Evolutionary conservation across 1,139 yeast genomes (phyloP).

Genomic region (Hyphopichia pseudoburtonii): DNA sequence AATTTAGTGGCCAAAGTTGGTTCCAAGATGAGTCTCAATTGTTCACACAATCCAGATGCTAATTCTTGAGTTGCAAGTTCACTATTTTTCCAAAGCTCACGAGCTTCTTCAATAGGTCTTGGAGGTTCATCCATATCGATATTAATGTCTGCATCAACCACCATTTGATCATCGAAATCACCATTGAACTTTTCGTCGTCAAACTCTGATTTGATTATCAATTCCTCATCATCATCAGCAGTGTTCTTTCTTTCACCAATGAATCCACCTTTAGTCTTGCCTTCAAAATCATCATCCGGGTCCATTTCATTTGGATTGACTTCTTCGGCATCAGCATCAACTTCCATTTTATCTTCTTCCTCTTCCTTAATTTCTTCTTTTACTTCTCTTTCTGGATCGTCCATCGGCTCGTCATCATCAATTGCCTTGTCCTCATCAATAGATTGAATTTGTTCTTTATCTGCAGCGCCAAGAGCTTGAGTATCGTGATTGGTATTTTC

Average conservation of each 20-base stretch:
- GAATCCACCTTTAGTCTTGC: slow-evolving; percentile 53
- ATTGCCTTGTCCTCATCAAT: slow-evolving; percentile 86
- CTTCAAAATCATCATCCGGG: slow-evolving; percentile 48
- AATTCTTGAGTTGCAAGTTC: slow-evolving; percentile 84
- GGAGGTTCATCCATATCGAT: slow-evolving; percentile 31
- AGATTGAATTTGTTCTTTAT: slow-evolving; percentile 72
- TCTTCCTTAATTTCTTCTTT: slow-evolving; percentile 25
- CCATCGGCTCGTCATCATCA: slow-evolving; percentile 55
- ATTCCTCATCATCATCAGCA: slow-evolving; percentile 25
- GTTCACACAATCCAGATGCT: slow-evolving; percentile 88
- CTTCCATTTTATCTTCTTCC: slow-evolving; percentile 14
- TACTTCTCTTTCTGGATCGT: slow-evolving; percentile 10
- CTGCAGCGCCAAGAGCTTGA: slow-evolving; percentile 92
- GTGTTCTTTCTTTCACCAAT: slow-evolving; percentile 47
- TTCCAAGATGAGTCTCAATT: slow-evolving; percentile 85
- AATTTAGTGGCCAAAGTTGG: slow-evolving; percentile 95
- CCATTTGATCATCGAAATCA: slow-evolving; percentile 23
- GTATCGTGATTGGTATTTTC: slow-evolving; percentile 73
- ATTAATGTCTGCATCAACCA: slow-evolving; percentile 17
- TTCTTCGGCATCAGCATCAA: slow-evolving; percentile 19
- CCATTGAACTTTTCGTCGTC: slow-evolving; percentile 27
- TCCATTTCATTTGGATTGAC: slow-evolving; percentile 20
- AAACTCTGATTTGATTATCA: slow-evolving; percentile 26
- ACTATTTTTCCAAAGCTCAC: slow-evolving; percentile 77
- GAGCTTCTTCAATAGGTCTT: slow-evolving; percentile 62